These are phyloP conservation scores for Candida coquimbonensis DNA, from an alignment of 805 yeast species.

Conservation along the genomic window DNA sequence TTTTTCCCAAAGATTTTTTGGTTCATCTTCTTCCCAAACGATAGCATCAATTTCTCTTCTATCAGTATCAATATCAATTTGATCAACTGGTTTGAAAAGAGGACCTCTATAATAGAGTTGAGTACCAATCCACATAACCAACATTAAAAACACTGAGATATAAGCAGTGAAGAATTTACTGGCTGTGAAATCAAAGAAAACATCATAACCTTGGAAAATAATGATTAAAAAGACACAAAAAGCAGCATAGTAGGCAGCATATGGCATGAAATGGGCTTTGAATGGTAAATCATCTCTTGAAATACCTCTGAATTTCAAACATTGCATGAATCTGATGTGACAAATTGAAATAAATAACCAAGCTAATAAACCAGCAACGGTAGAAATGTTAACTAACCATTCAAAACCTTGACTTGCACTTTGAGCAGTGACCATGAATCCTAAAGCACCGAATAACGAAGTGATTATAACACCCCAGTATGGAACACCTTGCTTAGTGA, in stretches of 20 bases:
- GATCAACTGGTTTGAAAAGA: conserved; percentile 26
- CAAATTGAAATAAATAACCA: conserved; percentile 65
- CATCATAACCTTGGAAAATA: conserved; percentile 64
- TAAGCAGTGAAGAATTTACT: conserved; percentile 65
- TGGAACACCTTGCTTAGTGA: conserved; percentile 58
- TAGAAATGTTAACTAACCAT: conserved; percentile 69
- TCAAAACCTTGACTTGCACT: conserved; percentile 54
- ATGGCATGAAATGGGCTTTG: conserved; percentile 66
- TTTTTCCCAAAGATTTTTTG: conserved; percentile 49
- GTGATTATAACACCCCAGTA: conserved; percentile 49
- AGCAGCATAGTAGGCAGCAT: conserved; percentile 56
- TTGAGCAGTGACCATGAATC: conserved; percentile 46
- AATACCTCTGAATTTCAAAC: conserved; percentile 55
- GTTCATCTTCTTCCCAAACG: conserved; percentile 49
- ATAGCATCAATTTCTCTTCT: conserved; percentile 29
- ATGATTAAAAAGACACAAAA: conserved; percentile 48
- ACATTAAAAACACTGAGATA: conserved; percentile 59
- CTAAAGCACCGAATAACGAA: conserved; percentile 55
- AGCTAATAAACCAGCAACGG: conserved; percentile 67
- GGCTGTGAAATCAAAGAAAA: conserved; percentile 19
- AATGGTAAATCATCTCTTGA: conserved; percentile 65
- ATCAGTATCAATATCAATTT: conserved; percentile 22
- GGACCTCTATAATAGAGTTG: conserved; percentile 46
- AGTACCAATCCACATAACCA: conserved; percentile 46
- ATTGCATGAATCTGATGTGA: conserved; percentile 67